phyloP scores from a whole-genome alignment of 2,329 filamentous ascomycete genomes.

The Botrytis paeoniae region DNA sequence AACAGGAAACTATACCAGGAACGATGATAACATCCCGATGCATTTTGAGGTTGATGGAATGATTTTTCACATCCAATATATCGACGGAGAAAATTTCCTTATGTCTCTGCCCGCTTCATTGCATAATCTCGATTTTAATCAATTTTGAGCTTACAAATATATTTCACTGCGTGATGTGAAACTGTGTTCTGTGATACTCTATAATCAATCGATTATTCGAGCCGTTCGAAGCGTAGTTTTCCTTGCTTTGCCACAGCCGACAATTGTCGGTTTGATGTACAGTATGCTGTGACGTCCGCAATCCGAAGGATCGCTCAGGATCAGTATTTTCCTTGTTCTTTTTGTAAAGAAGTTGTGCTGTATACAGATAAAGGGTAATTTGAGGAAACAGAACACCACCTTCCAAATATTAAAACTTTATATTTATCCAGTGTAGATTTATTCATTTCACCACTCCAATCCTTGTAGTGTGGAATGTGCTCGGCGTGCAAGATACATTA shows the following conservation, averaged over 20 bases:
- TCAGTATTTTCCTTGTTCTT: background rate
- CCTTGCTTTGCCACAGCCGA: background rate
- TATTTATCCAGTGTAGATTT: background rate
- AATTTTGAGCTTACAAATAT: background rate
- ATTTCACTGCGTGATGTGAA: background rate
- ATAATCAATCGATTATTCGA: too few relatives aligned
- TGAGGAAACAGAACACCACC: background rate
- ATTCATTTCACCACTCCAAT: background rate
- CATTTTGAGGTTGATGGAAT: background rate
- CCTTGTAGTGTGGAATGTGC: background rate
- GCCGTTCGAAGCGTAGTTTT: background rate
- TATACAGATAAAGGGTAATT: background rate
- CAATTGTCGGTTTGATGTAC: background rate
- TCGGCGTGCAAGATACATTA: background rate
- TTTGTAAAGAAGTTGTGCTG: background rate
- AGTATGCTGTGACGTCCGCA: background rate
- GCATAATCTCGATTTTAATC: background rate
- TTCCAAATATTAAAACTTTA: background rate
- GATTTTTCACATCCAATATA: background rate
- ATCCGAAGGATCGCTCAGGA: background rate
- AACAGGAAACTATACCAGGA: background rate
- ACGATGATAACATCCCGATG: background rate
- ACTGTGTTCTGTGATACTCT: background rate
- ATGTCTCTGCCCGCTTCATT: background rate
- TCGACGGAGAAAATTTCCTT: background rate